A percentile compares a stretch with the other conserved stretches of the same genome.
These are phyloP conservation scores for Trifolium pratense DNA, from an alignment of 306 rosid species.

Conservation along the genomic window DNA sequence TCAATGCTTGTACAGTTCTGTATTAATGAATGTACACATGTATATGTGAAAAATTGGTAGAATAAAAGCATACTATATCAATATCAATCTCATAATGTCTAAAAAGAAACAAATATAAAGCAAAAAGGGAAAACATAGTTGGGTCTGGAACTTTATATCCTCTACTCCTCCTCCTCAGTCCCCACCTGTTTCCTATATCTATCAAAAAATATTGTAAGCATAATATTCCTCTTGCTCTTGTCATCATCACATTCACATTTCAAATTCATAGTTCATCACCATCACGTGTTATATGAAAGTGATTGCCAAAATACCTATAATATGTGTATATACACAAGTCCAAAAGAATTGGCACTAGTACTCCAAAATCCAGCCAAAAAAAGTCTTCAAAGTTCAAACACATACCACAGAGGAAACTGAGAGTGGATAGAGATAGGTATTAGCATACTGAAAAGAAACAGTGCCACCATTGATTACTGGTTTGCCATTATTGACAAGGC, in stretches of 20 bases:
- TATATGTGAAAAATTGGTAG: constrained; percentile 5
- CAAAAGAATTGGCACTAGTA: constrained; percentile 4
- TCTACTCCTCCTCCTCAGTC: constrained; percentile 16
- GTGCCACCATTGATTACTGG: constrained; percentile 66
- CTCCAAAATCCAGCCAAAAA: constrained; percentile 16
- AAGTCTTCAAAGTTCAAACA: background rate
- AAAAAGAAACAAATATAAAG: constrained; percentile 16
- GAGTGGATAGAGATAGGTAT: constrained; percentile 69
- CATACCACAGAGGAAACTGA: constrained; percentile 68
- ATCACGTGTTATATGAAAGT: constrained; percentile 31
- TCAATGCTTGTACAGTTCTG: constrained; percentile 36
- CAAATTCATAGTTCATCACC: constrained; percentile 32
- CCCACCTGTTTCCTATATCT: constrained; percentile 28
- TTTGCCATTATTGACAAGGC: constrained; percentile 81
- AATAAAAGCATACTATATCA: constrained; percentile 31
- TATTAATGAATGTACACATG: constrained; percentile 27
- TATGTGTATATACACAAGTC: constrained; percentile 51
- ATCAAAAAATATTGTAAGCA: constrained; percentile 35
- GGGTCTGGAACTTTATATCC: constrained; percentile 29
- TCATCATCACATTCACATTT: constrained; percentile 28
- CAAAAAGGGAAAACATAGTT: constrained; percentile 15
- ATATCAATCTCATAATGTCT: constrained; percentile 9
- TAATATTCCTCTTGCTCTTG: constrained; percentile 42
- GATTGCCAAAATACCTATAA: constrained; percentile 38
- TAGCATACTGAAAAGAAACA: constrained; percentile 79